These are phyloP conservation scores for Pisolithus thermaeus DNA, from an alignment of 1,284 basidiomycete genomes.

Conservation along the genomic window DNA sequence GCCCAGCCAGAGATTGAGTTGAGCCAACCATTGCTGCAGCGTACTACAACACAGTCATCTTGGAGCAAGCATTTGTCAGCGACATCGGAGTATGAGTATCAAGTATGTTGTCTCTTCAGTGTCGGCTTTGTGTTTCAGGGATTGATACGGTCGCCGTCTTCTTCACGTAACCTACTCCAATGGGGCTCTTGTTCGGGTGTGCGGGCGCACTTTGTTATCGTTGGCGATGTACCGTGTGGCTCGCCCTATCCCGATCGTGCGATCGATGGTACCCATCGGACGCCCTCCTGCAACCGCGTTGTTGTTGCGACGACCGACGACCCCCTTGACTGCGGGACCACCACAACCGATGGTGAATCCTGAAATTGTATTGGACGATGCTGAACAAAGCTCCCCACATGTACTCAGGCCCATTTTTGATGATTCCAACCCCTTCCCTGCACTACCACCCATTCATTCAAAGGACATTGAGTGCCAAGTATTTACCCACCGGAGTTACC, in stretches of 20 bases:
- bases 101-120: not conserved
- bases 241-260: too few relatives aligned
- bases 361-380: not conserved
- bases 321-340: too few relatives aligned
- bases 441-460: conserved; percentile 18
- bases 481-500: conserved; percentile 69
- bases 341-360: too few relatives aligned
- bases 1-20: too few relatives aligned
- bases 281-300: too few relatives aligned
- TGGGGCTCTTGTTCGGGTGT: too few relatives aligned
- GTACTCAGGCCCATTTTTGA: conserved; percentile 16
- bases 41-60: too few relatives aligned
- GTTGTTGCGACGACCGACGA: too few relatives aligned
- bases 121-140: not conserved
- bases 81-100: not conserved
- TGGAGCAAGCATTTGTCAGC: not conserved
- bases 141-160: not conserved
- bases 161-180: not conserved
- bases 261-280: too few relatives aligned
- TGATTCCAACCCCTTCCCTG: conserved; percentile 19
- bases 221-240: too few relatives aligned
- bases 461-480: conserved; percentile 41
- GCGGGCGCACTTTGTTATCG: too few relatives aligned
- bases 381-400: not conserved
- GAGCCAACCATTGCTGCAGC: too few relatives aligned